Conservation (phyloP, 2,329 filamentous ascomycete species). For the Colletotrichum viniferum region DNA sequence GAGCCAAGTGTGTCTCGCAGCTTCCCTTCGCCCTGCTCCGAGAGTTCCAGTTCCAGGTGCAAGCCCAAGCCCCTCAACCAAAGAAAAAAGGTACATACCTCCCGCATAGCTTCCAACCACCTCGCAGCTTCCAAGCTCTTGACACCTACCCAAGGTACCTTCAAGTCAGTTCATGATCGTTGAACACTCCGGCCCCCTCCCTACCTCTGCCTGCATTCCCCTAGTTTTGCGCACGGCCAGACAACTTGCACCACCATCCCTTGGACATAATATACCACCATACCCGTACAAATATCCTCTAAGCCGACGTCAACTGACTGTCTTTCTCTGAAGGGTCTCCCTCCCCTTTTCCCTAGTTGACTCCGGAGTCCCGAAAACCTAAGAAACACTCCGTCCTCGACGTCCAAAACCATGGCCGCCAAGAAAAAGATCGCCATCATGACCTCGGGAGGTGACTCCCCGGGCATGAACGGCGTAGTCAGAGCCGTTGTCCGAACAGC, state of each 20-base stretch:
- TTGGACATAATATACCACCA: slow-evolving; percentile 3
- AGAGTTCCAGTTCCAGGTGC: background rate
- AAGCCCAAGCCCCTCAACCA: background rate
- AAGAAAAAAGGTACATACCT: background rate
- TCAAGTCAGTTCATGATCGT: slow-evolving; percentile 11
- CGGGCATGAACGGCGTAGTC: slow-evolving; percentile 92
- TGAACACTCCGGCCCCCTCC: background rate
- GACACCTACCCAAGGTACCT: background rate
- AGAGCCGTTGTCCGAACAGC: slow-evolving; percentile 90
- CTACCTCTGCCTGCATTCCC: background rate
- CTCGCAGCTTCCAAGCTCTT: slow-evolving; percentile 15
- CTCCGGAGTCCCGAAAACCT: slow-evolving; percentile 1
- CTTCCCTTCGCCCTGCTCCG: slow-evolving; percentile 8
- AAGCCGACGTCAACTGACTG: background rate
- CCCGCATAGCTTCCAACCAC: slow-evolving; percentile 10
- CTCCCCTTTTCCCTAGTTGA: background rate
- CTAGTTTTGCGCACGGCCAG: slow-evolving; percentile 2
- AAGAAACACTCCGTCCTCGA: background rate
- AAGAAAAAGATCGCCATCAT: slow-evolving; percentile 83
- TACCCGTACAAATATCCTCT: background rate
- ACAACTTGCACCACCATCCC: slow-evolving; percentile 6
- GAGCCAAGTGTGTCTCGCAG: slow-evolving; percentile 17
- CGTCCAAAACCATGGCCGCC: slow-evolving; percentile 38
- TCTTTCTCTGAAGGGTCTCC: background rate
- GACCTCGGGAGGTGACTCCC: slow-evolving; percentile 93